Evolutionary conservation across 2,329 filamentous ascomycete genomes (phyloP), one percentile per base, ranked within the genome.

Genomic region (Penicillium frequentans): DNA sequence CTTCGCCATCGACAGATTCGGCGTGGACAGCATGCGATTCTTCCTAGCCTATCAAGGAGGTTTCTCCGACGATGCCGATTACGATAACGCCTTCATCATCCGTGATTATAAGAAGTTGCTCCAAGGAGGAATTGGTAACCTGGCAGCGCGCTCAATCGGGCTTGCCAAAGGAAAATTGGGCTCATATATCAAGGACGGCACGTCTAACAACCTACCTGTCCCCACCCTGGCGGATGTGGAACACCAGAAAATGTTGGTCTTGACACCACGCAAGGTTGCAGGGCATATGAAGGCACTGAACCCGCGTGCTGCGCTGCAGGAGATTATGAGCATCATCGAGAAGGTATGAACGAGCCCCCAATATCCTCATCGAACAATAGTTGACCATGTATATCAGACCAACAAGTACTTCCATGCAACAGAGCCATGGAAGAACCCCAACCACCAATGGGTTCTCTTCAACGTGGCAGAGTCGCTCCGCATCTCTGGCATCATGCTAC

Each of bases 1-100:
- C 70, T 91, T 91, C 64, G 95, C 95, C 13, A 84, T 98, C 48
- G 88, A 96, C 61, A 85, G 93, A 7, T 99, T 92, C 76, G 92
- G 91, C 2, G 81, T 92, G 5, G 96, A 99, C 72, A 83, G 87
- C 1, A 86, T 99, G 82, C 88, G 95, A 10, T 98, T 90, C 76
- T 99, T 93, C 73, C 84, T 99, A 62, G 85, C 91, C 61, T 85
- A 89, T 59, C 88, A 93, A 59, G 93, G 91, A 43, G 90, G 87
- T 23, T 85, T 96, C 33, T 78, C 78, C 14, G 81, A 90, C 55
- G 95, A 99, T 70, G 84, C 91, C 29, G 87, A 92, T 72, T 99
- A 98, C 70, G 88, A 88, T 60, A 99, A 98, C 71, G 76, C 82
- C 14, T 81, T 84, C 57, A 89, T 99, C 60, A 85, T 89, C 45